These are phyloP conservation scores for Globisporangium spinosum DNA, from an alignment of 352 stramenopile species.

Conservation along the genomic window DNA sequence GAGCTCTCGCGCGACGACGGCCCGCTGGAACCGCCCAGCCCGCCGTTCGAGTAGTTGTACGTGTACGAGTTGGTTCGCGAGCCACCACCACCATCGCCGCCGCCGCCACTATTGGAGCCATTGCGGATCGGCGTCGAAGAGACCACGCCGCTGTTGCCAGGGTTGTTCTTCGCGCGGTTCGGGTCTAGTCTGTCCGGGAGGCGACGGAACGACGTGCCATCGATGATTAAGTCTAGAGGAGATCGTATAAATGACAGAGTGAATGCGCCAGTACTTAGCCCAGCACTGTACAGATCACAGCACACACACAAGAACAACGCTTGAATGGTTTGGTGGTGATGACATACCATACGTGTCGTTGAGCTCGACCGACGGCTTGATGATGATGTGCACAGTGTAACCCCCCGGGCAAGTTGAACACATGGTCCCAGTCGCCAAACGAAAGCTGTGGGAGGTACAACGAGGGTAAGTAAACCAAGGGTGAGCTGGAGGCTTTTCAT, in stretches of 20 bases:
- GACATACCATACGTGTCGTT: constrained; percentile 84
- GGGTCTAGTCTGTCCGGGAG: constrained; percentile 62
- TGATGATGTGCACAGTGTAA: constrained; percentile 81
- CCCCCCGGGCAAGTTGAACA: constrained; percentile 79
- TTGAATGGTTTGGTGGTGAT: background rate
- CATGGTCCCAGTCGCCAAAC: constrained; percentile 84
- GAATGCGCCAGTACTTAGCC: background rate
- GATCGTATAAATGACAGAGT: background rate
- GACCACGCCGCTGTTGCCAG: constrained; percentile 21
- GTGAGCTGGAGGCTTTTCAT: no score
- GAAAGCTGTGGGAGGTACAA: constrained; percentile 34
- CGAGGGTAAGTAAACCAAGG: no score
- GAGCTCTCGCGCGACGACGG: constrained; percentile 45
- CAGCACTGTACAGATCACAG: background rate
- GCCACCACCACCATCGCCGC: constrained; percentile 7
- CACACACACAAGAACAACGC: background rate
- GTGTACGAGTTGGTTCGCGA: constrained; percentile 34
- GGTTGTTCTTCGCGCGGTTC: constrained; percentile 25
- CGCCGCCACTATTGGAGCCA: constrained; percentile 1
- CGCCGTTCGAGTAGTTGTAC: constrained; percentile 40
- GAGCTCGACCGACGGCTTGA: constrained; percentile 81
- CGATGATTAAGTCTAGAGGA: constrained; percentile 68
- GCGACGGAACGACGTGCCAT: constrained; percentile 74
- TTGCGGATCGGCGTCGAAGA: constrained; percentile 27
- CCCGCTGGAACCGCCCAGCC: constrained; percentile 23